Conservation (phyloP, 352 stramenopile genomes). For the Globisporangium camurandrum region DNA sequence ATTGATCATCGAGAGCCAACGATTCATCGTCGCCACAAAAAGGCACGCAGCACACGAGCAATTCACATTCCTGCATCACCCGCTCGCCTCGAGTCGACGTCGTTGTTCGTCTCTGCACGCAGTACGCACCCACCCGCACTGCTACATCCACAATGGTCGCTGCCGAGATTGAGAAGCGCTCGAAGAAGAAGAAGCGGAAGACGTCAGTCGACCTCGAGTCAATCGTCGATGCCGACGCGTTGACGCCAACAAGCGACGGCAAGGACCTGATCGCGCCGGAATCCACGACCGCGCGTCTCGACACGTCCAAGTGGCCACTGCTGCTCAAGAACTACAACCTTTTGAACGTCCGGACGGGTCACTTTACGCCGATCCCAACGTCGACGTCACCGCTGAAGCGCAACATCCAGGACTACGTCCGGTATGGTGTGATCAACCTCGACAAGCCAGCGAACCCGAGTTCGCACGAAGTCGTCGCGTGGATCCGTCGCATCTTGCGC, state of each 20-base stretch:
- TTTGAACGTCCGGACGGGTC: conserved; percentile 97
- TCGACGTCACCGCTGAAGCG: conserved; percentile 96
- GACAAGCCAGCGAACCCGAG: conserved; percentile 99
- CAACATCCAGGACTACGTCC: conserved; percentile 96
- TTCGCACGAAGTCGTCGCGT: conserved; percentile 99
- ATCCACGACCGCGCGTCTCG: conserved; percentile 84
- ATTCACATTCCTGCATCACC: conserved; percentile 11
- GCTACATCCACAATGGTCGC: conserved; percentile 32
- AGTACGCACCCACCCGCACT: neutral
- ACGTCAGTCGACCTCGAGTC: conserved; percentile 30
- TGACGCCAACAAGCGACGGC: conserved; percentile 13
- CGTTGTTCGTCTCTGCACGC: neutral
- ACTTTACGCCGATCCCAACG: conserved; percentile 99
- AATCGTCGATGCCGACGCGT: neutral
- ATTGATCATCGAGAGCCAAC: conserved; percentile 10
- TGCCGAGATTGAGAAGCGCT: conserved; percentile 75
- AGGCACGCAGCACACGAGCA: neutral
- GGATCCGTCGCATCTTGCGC: conserved; percentile 99
- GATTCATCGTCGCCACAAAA: conserved; percentile 1
- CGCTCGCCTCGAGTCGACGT: neutral
- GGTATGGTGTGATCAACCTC: conserved; percentile 99
- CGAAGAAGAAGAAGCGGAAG: conserved; percentile 89
- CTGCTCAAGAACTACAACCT: conserved; percentile 99
- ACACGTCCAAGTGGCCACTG: conserved; percentile 98
- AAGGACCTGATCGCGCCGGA: conserved; percentile 79